These are phyloP conservation scores for Nicotiana undulata DNA, from an alignment of 257 asterid species.

Conservation along the genomic window DNA sequence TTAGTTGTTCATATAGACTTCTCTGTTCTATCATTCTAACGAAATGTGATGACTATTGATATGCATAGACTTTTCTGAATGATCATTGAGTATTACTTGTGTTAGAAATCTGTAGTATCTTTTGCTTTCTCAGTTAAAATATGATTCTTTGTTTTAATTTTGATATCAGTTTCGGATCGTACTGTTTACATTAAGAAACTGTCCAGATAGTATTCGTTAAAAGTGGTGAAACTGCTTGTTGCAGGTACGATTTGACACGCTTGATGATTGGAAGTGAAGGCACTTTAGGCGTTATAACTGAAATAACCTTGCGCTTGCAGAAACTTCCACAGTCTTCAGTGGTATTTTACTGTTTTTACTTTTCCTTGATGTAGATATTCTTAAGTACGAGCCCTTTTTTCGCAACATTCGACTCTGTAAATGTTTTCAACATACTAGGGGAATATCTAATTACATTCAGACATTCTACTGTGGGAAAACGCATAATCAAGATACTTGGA, in stretches of 20 bases:
- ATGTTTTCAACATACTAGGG: not conserved
- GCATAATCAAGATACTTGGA: not conserved
- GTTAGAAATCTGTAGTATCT: not conserved
- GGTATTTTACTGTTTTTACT: constrained; percentile 40
- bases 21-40: not conserved
- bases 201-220: not conserved
- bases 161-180: not conserved
- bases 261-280: constrained; percentile 98
- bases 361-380: constrained; percentile 10
- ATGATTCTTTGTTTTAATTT: not conserved
- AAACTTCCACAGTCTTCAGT: constrained; percentile 77
- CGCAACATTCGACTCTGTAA: not conserved
- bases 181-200: not conserved
- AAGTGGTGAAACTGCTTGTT: constrained; percentile 13
- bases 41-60: not conserved
- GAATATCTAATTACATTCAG: not conserved
- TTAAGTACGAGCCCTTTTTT: not conserved
- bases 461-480: not conserved
- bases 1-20: not conserved
- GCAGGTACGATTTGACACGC: constrained; percentile 90
- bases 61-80: not conserved
- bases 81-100: not conserved
- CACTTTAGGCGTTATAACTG: constrained; percentile 91
- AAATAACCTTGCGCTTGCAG: constrained; percentile 91
- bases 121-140: not conserved